Evolutionary conservation across 2,329 filamentous ascomycete species (phyloP), one percentile per base, ranked within the genome.

Genomic region (Boeremia exigua): DNA sequence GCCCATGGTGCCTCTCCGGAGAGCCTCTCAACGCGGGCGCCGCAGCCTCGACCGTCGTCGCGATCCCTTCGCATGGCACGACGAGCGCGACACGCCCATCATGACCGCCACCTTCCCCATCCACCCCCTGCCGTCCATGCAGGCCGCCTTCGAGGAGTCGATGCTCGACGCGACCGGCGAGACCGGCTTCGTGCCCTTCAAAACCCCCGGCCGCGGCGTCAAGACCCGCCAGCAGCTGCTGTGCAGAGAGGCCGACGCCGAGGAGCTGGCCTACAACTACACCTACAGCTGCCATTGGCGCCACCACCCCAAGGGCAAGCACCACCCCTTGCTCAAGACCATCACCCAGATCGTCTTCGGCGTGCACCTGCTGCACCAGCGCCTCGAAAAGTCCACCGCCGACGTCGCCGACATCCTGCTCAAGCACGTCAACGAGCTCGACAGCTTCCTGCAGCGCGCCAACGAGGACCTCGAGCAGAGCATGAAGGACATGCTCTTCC

Each of bases 311-410:
- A 87, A 86, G 38, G 91, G 95, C 72, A 85, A 86, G 68, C 89
- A 92, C 70, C 95, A 98, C 71, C 92, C 96, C 60, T 80, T 98
- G 56, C 88, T 89, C 81, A 97, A 97, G 78, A 85, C 97, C 44
- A 85, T 96, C 71, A 88, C 94, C 14, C 94, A 98, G 76, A 93
- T 98, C 65, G 89, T 92, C 1, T 98, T 98, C 74, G 94, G 95
- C 17, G 88, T 98, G 33, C 93, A 97, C 74, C 81, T 98, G 39
- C 79, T 98, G 54, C 86, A 96, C 51, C 88, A 93, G 68, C 87
- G 88, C 58, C 86, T 96, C 73, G 93, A 95, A 48, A 96, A 94
- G 75, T 96, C 91, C 64, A 90, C 96, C 63, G 83, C 87, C 30
- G 91, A 96, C 72, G 94, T 97, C 11, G 88, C 96, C 60, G 87